A percentile compares a stretch with the other conserved stretches of the same genome.
phyloP scores from a whole-genome alignment of 352 stramenopile species.

The Phytophthora foliorum region DNA sequence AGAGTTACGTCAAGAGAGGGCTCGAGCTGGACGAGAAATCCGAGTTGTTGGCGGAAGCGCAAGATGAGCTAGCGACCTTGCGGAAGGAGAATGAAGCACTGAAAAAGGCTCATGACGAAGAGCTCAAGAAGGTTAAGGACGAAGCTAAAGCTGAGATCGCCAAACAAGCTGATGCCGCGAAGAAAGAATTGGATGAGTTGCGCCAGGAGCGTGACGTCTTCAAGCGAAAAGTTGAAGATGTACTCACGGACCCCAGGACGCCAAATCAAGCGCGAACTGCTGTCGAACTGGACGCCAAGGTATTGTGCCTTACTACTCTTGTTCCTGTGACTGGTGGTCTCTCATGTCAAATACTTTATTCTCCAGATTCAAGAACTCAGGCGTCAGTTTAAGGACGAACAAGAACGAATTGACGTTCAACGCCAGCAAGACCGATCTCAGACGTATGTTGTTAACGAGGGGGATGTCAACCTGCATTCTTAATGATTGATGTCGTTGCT shows the following conservation, averaged over 20 bases:
- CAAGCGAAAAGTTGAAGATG: slow-evolving; percentile 13
- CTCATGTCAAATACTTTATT: neutral
- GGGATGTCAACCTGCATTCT: neutral
- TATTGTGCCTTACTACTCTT: slow-evolving; percentile 1
- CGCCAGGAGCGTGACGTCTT: slow-evolving; percentile 19
- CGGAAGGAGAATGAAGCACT: slow-evolving; percentile 15
- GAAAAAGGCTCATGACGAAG: slow-evolving; percentile 16
- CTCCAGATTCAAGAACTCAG: slow-evolving; percentile 23
- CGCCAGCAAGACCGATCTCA: slow-evolving; percentile 7
- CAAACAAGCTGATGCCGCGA: slow-evolving; percentile 4
- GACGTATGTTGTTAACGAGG: slow-evolving; percentile 7
- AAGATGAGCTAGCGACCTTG: slow-evolving; percentile 12
- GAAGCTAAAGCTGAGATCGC: slow-evolving; percentile 18
- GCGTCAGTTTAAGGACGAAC: neutral
- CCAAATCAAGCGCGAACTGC: slow-evolving; percentile 25
- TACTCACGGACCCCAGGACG: slow-evolving; percentile 22
- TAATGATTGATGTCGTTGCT: slow-evolving; percentile 1
- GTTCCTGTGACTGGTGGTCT: neutral
- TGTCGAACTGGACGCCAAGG: slow-evolving; percentile 27
- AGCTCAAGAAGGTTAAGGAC: slow-evolving; percentile 14
- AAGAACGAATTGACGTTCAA: slow-evolving; percentile 15
- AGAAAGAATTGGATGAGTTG: slow-evolving; percentile 16
- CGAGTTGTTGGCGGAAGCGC: slow-evolving; percentile 1
- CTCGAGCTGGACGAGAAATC: neutral
- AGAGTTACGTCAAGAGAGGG: neutral